Evolutionary conservation across 2,329 filamentous ascomycete species (phyloP).

Genomic region (Simplicillium aogashimaense): DNA sequence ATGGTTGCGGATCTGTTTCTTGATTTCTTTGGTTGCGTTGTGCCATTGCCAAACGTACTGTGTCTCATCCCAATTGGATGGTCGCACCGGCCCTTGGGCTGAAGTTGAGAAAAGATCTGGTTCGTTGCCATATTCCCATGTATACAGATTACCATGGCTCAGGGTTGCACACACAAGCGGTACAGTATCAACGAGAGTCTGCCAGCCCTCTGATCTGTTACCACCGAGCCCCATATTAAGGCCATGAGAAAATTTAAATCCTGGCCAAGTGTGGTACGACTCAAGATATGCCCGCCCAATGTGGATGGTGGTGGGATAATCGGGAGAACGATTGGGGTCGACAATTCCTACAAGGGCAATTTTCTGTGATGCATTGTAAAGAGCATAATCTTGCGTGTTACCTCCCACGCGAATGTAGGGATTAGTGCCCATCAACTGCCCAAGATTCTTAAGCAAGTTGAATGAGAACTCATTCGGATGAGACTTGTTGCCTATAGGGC

Average conservation of each 20-base stretch:
- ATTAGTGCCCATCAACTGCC: constrained; percentile 40
- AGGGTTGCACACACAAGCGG: constrained; percentile 48
- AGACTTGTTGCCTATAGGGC: constrained; percentile 34
- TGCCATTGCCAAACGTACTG: constrained; percentile 49
- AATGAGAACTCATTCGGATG: constrained; percentile 50
- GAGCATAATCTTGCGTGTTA: constrained; percentile 55
- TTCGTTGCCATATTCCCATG: constrained; percentile 47
- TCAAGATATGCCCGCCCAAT: constrained; percentile 56
- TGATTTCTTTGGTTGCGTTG: constrained; percentile 41
- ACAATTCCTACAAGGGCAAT: constrained; percentile 41
- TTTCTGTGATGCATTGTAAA: constrained; percentile 44
- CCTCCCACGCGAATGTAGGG: constrained; percentile 54
- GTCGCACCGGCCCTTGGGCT: constrained; percentile 39
- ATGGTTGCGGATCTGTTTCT: constrained; percentile 27
- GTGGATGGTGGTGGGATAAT: constrained; percentile 50
- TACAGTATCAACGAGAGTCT: constrained; percentile 42
- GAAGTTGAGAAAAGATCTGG: constrained; percentile 44
- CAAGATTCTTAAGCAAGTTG: constrained; percentile 48
- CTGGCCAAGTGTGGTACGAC: constrained; percentile 47
- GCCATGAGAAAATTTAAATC: constrained; percentile 47
- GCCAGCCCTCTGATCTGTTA: constrained; percentile 39
- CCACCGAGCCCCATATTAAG: constrained; percentile 47
- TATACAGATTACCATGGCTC: constrained; percentile 35
- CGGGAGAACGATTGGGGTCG: constrained; percentile 35
- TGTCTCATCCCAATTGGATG: constrained; percentile 40